A percentile compares a stretch with the other conserved stretches of the same genome.
These are phyloP conservation scores for Boletus semigastroideus DNA, from an alignment of 1,284 basidiomycete species.

Conservation along the genomic window DNA sequence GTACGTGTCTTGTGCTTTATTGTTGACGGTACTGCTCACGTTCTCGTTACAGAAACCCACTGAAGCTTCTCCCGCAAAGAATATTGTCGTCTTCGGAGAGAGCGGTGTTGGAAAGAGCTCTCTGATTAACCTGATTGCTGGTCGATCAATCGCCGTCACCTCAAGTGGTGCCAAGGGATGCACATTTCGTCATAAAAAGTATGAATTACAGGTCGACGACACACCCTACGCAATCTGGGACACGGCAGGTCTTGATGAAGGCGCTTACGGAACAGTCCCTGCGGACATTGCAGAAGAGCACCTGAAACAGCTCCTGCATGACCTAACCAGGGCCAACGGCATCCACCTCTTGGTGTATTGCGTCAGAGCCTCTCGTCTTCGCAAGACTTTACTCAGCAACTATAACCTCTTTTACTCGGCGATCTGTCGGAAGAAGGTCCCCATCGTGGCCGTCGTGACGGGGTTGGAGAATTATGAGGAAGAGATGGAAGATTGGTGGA, in stretches of 20 bases:
- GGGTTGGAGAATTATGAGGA: slow-evolving; percentile 30
- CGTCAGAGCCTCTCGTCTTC: slow-evolving; percentile 27
- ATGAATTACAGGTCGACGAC: slow-evolving; percentile 29
- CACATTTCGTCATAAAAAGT: slow-evolving; percentile 29
- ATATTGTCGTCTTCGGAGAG: slow-evolving; percentile 33
- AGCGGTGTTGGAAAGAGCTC: slow-evolving; percentile 33
- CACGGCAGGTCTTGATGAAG: slow-evolving; percentile 33
- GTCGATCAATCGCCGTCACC: slow-evolving; percentile 31
- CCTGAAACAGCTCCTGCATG: slow-evolving; percentile 25
- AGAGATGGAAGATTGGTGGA: slow-evolving; percentile 35
- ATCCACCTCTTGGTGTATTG: slow-evolving; percentile 33
- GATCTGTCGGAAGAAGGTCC: slow-evolving; percentile 32
- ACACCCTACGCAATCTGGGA: slow-evolving; percentile 29
- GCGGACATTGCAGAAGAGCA: slow-evolving; percentile 30
- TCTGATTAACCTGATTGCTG: slow-evolving; percentile 32
- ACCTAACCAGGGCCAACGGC: slow-evolving; percentile 24
- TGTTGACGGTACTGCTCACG: slow-evolving; percentile 4
- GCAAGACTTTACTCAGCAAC: slow-evolving; percentile 22
- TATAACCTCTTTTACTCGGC: slow-evolving; percentile 36
- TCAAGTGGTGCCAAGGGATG: slow-evolving; percentile 30
- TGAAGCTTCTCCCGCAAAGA: slow-evolving; percentile 13
- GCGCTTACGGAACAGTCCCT: slow-evolving; percentile 27
- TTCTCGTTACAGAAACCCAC: slow-evolving; percentile 5
- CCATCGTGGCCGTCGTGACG: slow-evolving; percentile 31
- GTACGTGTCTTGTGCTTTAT: slow-evolving; percentile 11